Evolutionary conservation across 495 filamentous ascomycete species (phyloP).

Genomic region (Penicillium odoratum): DNA sequence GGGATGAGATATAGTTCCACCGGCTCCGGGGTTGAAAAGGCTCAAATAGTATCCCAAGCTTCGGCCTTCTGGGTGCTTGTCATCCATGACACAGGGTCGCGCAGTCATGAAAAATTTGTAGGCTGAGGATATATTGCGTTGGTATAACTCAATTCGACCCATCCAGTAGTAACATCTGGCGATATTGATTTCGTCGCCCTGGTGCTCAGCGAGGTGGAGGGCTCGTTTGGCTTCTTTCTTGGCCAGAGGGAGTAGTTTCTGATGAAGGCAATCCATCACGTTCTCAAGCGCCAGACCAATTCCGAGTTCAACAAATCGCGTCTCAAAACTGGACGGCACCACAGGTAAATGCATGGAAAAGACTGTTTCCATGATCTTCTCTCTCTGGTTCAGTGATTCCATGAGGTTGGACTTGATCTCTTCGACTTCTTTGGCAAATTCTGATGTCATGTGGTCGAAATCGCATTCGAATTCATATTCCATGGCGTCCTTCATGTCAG

Average conservation of each 20-base stretch:
- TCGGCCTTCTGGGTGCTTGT: slow-evolving; percentile 1
- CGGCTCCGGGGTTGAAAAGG: background rate
- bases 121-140: slow-evolving; percentile 1
- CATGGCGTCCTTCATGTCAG: background rate
- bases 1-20: background rate
- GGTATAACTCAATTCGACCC: slow-evolving; percentile 13
- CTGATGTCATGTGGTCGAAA: background rate
- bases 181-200: background rate
- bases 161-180: slow-evolving; percentile 16
- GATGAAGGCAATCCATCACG: background rate
- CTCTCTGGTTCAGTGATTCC: background rate
- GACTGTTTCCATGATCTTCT: background rate
- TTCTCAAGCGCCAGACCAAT: background rate
- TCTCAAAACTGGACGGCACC: background rate
- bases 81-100: slow-evolving; percentile 5
- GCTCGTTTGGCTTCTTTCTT: background rate
- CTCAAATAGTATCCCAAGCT: slow-evolving; percentile 9
- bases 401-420: background rate
- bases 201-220: background rate
- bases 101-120: slow-evolving; percentile 10
- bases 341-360: background rate
- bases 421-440: background rate
- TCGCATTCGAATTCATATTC: background rate
- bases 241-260: background rate
- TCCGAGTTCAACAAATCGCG: background rate